Conservation (phyloP, 78 protist genomes). For the Dictyostelium intermedium region DNA sequence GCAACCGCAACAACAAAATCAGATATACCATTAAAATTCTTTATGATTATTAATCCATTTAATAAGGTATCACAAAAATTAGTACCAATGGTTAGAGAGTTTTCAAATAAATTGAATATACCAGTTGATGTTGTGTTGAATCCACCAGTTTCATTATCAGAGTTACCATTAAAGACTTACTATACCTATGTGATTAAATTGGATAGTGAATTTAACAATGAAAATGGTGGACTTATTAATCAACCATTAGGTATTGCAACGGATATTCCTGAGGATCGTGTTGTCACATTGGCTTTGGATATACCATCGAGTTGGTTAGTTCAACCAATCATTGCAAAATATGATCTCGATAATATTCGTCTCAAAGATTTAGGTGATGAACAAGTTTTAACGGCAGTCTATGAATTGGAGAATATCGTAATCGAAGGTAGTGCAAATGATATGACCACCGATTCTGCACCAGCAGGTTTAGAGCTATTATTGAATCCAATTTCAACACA, state of each 20-base stretch:
- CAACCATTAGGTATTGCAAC: constrained; percentile 31
- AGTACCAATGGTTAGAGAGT: constrained; percentile 42
- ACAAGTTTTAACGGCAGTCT: constrained; percentile 42
- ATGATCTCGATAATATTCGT: constrained; percentile 83
- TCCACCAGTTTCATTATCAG: constrained; percentile 34
- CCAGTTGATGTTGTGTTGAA: constrained; percentile 44
- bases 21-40: background rate
- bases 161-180: constrained; percentile 59
- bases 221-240: constrained; percentile 19
- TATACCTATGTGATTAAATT: constrained; percentile 43
- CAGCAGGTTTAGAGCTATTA: constrained; percentile 38
- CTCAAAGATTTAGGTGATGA: constrained; percentile 69
- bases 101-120: constrained; percentile 24
- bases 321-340: constrained; percentile 58
- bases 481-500: background rate
- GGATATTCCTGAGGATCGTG: constrained; percentile 55
- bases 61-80: constrained; percentile 58
- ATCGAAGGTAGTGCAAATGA: constrained; percentile 57
- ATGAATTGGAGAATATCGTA: constrained; percentile 48
- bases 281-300: constrained; percentile 77
- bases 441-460: constrained; percentile 2
- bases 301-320: constrained; percentile 72
- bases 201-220: background rate
- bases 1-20: background rate
- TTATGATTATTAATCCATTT: constrained; percentile 65